These are phyloP conservation scores for Aspergillus ustus DNA, from an alignment of 2,329 filamentous ascomycete species.

Conservation along the genomic window DNA sequence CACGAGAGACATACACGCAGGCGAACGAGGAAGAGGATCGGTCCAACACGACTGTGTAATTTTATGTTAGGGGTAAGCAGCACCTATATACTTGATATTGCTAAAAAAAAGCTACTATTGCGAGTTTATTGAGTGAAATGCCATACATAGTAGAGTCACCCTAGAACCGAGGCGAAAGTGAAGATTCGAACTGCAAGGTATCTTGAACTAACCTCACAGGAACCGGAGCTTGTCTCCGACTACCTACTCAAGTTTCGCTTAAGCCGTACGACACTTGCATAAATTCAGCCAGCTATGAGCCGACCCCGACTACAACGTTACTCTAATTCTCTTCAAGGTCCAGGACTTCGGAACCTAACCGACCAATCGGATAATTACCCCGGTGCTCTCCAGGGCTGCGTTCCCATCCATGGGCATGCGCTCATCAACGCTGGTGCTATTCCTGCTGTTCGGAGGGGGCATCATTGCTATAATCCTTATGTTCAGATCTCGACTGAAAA, in stretches of 20 bases:
- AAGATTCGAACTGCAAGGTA: neutral
- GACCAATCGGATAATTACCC: slow-evolving; percentile 10
- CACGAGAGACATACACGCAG: slow-evolving; percentile 50
- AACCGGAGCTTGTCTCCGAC: slow-evolving; percentile 6
- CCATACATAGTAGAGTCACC: no score
- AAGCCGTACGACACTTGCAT: slow-evolving; percentile 10
- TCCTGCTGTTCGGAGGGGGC: slow-evolving; percentile 21
- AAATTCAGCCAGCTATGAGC: neutral
- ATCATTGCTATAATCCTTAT: slow-evolving; percentile 25
- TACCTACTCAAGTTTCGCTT: neutral
- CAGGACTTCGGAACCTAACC: neutral
- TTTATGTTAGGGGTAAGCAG: slow-evolving; percentile 11
- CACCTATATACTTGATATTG: slow-evolving; percentile 9
- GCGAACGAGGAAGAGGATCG: slow-evolving; percentile 52
- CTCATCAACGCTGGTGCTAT: no score
- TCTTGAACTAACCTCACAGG: slow-evolving; percentile 1
- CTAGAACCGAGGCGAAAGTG: neutral
- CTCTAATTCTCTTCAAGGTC: no score
- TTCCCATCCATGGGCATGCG: no score
- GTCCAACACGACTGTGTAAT: slow-evolving; percentile 53
- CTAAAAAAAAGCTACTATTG: slow-evolving; percentile 16
- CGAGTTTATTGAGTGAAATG: neutral
- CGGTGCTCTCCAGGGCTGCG: no score
- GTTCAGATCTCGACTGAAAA: slow-evolving; percentile 22
- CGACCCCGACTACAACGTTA: neutral